Conservation (phyloP, 768 basidiomycete species). For the Mycena epipterygia region DNA sequence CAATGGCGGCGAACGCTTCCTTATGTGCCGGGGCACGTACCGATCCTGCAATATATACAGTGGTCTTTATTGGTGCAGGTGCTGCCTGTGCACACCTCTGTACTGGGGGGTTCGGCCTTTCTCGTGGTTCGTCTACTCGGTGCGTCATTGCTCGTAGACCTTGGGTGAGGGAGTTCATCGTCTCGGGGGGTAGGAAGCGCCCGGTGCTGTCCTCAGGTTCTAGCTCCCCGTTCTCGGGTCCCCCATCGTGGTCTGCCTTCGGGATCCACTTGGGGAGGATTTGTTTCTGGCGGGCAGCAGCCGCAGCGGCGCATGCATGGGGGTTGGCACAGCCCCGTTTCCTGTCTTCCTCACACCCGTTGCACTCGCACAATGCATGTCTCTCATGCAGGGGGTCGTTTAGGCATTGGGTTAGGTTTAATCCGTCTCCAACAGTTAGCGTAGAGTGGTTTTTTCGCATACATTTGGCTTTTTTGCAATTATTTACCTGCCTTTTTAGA, state of each 20-base stretch:
- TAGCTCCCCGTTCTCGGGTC: not conserved
- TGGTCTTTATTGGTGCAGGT: not conserved
- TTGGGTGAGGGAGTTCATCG: not conserved
- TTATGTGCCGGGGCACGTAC: not conserved
- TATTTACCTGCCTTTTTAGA: slow-evolving; percentile 7
- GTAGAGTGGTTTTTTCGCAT: slow-evolving; percentile 10
- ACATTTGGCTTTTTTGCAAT: slow-evolving; percentile 5
- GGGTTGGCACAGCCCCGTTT: slow-evolving; percentile 13
- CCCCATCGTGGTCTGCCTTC: not conserved
- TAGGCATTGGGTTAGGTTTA: not conserved
- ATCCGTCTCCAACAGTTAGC: slow-evolving; percentile 5
- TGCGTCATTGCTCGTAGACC: not conserved
- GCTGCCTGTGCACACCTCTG: not conserved
- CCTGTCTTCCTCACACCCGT: slow-evolving; percentile 3
- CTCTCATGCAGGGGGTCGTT: not conserved
- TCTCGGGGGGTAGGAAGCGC: not conserved
- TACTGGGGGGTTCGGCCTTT: not conserved
- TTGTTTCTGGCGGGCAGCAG: not conserved
- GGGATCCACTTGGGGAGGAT: slow-evolving; percentile 18
- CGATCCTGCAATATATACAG: not conserved
- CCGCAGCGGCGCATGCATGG: slow-evolving; percentile 6
- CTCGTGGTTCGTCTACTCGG: not conserved
- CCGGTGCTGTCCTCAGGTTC: not conserved
- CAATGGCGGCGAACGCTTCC: not conserved
- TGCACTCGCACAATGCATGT: not conserved